Base-by-base conservation (phyloP, 306 rosid genomes). In the Aeschynomene evenia region DNA sequence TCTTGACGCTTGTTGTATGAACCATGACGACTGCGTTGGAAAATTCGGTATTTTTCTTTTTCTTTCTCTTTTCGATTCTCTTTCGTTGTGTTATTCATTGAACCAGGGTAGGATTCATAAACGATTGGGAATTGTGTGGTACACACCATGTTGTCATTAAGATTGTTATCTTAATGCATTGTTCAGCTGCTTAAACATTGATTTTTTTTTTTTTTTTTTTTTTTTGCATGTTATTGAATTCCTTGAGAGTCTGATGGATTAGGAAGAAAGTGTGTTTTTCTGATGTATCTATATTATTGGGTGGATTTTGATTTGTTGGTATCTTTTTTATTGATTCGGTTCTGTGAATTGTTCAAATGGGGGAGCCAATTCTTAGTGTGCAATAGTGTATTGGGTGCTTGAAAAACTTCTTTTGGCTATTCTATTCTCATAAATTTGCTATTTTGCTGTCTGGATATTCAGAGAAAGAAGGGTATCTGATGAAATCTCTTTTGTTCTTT, bases 1-100 rank as follows among this genome's bases (percentile, higher is more conserved):
- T 70, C 78, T 88, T n/a, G 98, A 92, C 71, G 93, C 89, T 66
- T 92, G 98, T 84, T 92, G 98, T 79, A 83, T 87, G 87, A 60
- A 21, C 57, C 98, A 92, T 65, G 98, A 92, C 14, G 81, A 88
- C 1, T 92, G 96, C 48, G 96, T 92, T 55, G 85, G 48, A 15
- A 66, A 60, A 64, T 80, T 72, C 4, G 98, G 98, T 92, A 62
- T 1, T 52, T 34, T 9, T 24, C 28, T 16, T 21, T 16, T 68
- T 1, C 40, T 34, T 9, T 24, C 28, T 16, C 26, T 16, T 68
- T 12, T 12, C 15, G 5, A 12, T 39, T 11, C 40, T 4, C n/a
- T 5, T 55, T 63, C 34, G 12, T 8, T 48, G 4, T 50, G 7
- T 37, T 36, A 9, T 9, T 45, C 10, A 9, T 28, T 46, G 19